Base-by-base conservation (phyloP, 495 filamentous ascomycete genomes). In the Xylaria venustula region DNA sequence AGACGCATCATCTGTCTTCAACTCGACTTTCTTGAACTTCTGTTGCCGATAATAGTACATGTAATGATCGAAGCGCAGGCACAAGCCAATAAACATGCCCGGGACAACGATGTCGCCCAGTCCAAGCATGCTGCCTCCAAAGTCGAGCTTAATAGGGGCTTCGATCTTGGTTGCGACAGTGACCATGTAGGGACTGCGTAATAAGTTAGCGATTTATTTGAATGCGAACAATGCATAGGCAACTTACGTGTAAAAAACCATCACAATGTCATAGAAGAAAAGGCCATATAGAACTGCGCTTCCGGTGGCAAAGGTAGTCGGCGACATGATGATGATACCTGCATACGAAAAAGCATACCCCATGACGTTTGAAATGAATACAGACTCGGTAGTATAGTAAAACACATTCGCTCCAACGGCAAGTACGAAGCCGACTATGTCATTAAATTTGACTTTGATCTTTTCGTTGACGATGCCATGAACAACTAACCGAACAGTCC, bases 81-180 rank as follows among this genome's bases (percentile, higher is more conserved):
- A 90, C 40, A 96, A 78, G 0, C 85, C 90, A 51, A 97, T 88
- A 78, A 98, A 88, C 67, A 98, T 90, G 4, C 94, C 94, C 0
- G 94, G 94, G n/a, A 98, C 77, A 11, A 97, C 89, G 41, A 98
- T 88, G 70, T 98, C 94, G 36, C 94, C 94, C 14, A 98, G 82
- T 2, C 94, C 94, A 19, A 98, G 85, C 88, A 97, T 95, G 23
- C 90, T 88, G 14, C 90, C 84, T 19, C 90, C 89, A 64, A 97
- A 96, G 0, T 96, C 78, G 1, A 98, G 85, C 66, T 97, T 98
- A 69, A 97, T 96, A 0, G 94, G 94, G 2, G 93, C 88, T 69
- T 98, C 94, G 26, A 98, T 78, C 36, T 85, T 86, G 9, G 86
- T 96, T 11, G 94, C 94, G 25, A 98, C 94, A 0, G 93, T 93